These are phyloP conservation scores for Neurospora hispaniola DNA, from an alignment of 495 filamentous ascomycete genomes.

Conservation along the genomic window DNA sequence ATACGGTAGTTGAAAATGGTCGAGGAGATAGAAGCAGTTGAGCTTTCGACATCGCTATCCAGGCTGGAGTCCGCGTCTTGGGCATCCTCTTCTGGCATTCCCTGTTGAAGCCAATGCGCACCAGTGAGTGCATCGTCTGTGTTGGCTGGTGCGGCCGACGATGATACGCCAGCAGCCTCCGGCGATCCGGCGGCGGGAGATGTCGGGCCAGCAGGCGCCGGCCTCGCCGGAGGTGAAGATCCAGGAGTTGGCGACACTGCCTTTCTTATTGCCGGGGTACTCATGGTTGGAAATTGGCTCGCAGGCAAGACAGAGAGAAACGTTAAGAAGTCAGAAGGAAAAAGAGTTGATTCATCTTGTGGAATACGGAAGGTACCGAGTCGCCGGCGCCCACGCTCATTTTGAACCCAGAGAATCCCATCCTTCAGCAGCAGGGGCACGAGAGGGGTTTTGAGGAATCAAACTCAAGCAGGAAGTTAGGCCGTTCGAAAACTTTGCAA, in stretches of 20 bases:
- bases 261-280: neutral
- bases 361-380: neutral
- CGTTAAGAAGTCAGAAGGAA: neutral
- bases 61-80: neutral
- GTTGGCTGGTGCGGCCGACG: neutral
- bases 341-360: neutral
- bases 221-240: neutral
- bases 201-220: neutral
- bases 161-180: neutral
- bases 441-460: neutral
- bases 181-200: neutral
- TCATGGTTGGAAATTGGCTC: neutral
- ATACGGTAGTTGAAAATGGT: conserved; percentile 32
- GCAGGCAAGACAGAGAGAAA: neutral
- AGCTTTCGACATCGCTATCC: conserved; percentile 3
- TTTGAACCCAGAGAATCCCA: neutral
- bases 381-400: neutral
- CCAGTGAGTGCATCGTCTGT: neutral
- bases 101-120: neutral
- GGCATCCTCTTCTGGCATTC: neutral
- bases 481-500: neutral
- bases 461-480: neutral
- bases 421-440: neutral
- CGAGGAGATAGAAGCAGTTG: conserved; percentile 31
- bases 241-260: neutral